Conservation (phyloP, 1,139 yeast species). For the Hanseniaspora uvarum region DNA sequence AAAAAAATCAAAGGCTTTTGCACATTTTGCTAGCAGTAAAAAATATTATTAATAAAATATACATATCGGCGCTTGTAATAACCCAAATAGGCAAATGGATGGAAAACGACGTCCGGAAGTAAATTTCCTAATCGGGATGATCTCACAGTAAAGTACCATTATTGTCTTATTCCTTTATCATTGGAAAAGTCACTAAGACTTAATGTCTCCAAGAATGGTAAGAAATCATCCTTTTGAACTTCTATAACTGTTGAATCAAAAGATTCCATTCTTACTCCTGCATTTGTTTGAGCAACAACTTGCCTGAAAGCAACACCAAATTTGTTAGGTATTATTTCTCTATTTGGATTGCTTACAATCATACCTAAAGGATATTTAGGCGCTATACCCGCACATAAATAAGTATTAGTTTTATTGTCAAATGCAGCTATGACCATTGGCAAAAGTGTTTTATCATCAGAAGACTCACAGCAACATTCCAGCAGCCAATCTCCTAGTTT, state of each 20-base stretch:
- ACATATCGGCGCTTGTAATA: background rate
- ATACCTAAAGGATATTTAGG: constrained; percentile 64
- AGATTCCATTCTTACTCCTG: constrained; percentile 82
- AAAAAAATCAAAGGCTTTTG: no score
- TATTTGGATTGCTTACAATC: constrained; percentile 35
- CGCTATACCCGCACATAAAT: constrained; percentile 80
- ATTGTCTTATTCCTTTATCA: background rate
- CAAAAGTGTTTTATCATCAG: constrained; percentile 52
- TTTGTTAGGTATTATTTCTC: constrained; percentile 48
- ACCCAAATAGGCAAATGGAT: background rate
- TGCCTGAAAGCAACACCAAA: constrained; percentile 87
- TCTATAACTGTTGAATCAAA: constrained; percentile 92
- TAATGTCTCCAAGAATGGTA: constrained; percentile 75
- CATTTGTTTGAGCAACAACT: constrained; percentile 71
- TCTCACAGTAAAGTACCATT: background rate
- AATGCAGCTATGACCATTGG: constrained; percentile 86
- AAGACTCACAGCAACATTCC: constrained; percentile 70
- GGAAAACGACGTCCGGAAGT: background rate
- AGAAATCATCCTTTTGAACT: constrained; percentile 73
- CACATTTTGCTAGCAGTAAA: no score
- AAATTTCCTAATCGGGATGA: background rate
- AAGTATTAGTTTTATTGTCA: constrained; percentile 64
- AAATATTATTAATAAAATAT: background rate
- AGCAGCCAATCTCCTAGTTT: constrained; percentile 84
- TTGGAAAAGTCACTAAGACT: constrained; percentile 39